These are phyloP conservation scores for Peniophora sp. DNA, from an alignment of 1,284 basidiomycete genomes.

Conservation along the genomic window DNA sequence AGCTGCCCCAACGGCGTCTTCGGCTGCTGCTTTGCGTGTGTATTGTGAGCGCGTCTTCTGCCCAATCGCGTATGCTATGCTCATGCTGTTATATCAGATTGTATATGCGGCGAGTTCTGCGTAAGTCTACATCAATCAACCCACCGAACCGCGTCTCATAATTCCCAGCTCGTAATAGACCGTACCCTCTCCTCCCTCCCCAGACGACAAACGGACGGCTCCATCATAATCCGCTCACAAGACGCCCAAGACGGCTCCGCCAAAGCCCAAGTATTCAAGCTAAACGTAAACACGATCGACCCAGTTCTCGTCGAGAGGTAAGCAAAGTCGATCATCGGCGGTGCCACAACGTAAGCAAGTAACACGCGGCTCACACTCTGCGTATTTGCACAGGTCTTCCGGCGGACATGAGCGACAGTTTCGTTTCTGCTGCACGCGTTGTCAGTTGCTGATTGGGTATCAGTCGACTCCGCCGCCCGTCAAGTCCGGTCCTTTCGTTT, in stretches of 20 bases:
- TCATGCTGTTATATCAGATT: slow-evolving; percentile 32
- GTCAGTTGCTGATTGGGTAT: slow-evolving; percentile 66
- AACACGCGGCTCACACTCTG: too few species aligned
- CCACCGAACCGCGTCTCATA: slow-evolving; percentile 7
- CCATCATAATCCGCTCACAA: slow-evolving; percentile 63
- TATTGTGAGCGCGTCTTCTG: slow-evolving; percentile 50
- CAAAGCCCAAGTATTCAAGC: slow-evolving; percentile 68
- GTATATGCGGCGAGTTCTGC: slow-evolving; percentile 79
- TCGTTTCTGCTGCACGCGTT: slow-evolving; percentile 67
- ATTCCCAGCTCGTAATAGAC: slow-evolving; percentile 69
- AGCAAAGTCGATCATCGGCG: slow-evolving; percentile 11
- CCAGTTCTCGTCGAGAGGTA: slow-evolving; percentile 69
- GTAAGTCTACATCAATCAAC: slow-evolving; percentile 33
- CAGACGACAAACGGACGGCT: slow-evolving; percentile 63
- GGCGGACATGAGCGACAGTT: slow-evolving; percentile 70
- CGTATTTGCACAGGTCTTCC: slow-evolving; percentile 30
- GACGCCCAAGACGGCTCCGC: slow-evolving; percentile 36
- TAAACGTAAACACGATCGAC: slow-evolving; percentile 58
- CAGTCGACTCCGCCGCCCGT: slow-evolving; percentile 63
- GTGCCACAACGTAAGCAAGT: slow-evolving; percentile 2
- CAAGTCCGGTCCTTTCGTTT: slow-evolving; percentile 66
- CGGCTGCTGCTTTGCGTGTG: slow-evolving; percentile 65
- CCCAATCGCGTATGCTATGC: too few species aligned
- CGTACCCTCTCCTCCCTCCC: slow-evolving; percentile 63
- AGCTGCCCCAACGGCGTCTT: slow-evolving; percentile 76